These are phyloP conservation scores for Geotrichum carabidarum DNA, from an alignment of 1,139 yeast genomes.

Conservation along the genomic window DNA sequence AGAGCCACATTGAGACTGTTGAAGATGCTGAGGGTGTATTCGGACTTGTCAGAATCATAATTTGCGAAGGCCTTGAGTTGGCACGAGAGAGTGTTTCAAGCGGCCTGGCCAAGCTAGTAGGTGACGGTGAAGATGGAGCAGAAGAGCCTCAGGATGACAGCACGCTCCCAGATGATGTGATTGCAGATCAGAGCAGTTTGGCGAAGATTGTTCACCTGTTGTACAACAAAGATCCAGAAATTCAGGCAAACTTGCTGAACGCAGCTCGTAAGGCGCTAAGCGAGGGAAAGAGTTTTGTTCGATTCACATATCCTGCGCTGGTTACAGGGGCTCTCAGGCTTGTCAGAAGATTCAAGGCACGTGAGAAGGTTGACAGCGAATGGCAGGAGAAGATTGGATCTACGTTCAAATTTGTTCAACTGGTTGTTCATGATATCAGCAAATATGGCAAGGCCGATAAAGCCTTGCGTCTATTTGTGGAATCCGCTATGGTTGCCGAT, in stretches of 20 bases:
- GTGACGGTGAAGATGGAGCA: slow-evolving; percentile 12
- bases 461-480: slow-evolving; percentile 46
- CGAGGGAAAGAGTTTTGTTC: slow-evolving; percentile 44
- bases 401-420: slow-evolving; percentile 69
- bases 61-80: slow-evolving; percentile 28
- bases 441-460: slow-evolving; percentile 49
- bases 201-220: slow-evolving; percentile 67
- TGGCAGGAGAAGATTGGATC: slow-evolving; percentile 41
- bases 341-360: slow-evolving; percentile 46
- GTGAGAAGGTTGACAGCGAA: slow-evolving; percentile 30
- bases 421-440: slow-evolving; percentile 64
- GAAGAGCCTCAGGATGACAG: slow-evolving; percentile 20
- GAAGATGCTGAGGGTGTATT: slow-evolving; percentile 40
- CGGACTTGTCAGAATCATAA: slow-evolving; percentile 38
- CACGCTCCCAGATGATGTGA: slow-evolving; percentile 30
- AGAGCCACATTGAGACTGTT: slow-evolving; percentile 27
- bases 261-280: slow-evolving; percentile 45
- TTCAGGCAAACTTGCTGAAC: slow-evolving; percentile 53
- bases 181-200: slow-evolving; percentile 60
- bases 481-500: slow-evolving; percentile 61
- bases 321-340: slow-evolving; percentile 56
- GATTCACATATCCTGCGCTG: slow-evolving; percentile 70
- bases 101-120: slow-evolving; percentile 21
- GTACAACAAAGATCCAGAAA: slow-evolving; percentile 46
- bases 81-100: slow-evolving; percentile 12